These are phyloP conservation scores for Canavalia gladiata DNA, from an alignment of 306 rosid genomes.

Conservation along the genomic window DNA sequence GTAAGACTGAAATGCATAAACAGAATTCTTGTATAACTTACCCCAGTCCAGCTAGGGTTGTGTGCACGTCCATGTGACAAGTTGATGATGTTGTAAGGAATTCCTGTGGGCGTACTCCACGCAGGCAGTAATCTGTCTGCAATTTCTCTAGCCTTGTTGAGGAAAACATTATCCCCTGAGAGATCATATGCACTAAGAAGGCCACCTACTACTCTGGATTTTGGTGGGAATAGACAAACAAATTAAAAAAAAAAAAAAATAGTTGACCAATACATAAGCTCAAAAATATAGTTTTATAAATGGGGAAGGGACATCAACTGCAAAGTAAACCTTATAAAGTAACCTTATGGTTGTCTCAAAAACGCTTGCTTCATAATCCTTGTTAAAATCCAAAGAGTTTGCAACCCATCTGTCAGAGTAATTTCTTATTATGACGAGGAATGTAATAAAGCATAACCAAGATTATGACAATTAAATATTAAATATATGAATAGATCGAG, in stretches of 20 bases:
- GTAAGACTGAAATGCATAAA: slow-evolving; percentile 35
- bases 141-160: slow-evolving; percentile 88
- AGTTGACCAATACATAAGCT: slow-evolving; percentile 45
- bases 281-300: slow-evolving; percentile 38
- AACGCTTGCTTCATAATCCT: slow-evolving; percentile 96
- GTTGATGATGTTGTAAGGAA: slow-evolving; percentile 93
- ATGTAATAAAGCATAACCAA: slow-evolving; percentile 31
- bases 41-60: slow-evolving; percentile 97
- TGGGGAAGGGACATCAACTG: slow-evolving; percentile 58
- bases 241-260: slow-evolving; percentile 12
- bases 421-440: slow-evolving; percentile 36
- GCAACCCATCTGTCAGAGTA: slow-evolving; percentile 87
- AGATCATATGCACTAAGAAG: slow-evolving; percentile 98
- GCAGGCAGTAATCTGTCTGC: slow-evolving; percentile 98
- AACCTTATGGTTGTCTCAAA: slow-evolving; percentile 99
- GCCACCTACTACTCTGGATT: slow-evolving; percentile 96
- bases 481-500: slow-evolving; percentile 20
- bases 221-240: slow-evolving; percentile 50
- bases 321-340: slow-evolving; percentile 88
- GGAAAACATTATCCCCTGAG: slow-evolving; percentile 89
- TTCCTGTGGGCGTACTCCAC: slow-evolving; percentile 92
- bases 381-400: slow-evolving; percentile 87
- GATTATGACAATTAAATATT: slow-evolving; percentile 36
- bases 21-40: slow-evolving; percentile 54
- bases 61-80: slow-evolving; percentile 82